These are phyloP conservation scores for Xerocomellus amylosporus DNA, from an alignment of 768 basidiomycete genomes.

Conservation along the genomic window DNA sequence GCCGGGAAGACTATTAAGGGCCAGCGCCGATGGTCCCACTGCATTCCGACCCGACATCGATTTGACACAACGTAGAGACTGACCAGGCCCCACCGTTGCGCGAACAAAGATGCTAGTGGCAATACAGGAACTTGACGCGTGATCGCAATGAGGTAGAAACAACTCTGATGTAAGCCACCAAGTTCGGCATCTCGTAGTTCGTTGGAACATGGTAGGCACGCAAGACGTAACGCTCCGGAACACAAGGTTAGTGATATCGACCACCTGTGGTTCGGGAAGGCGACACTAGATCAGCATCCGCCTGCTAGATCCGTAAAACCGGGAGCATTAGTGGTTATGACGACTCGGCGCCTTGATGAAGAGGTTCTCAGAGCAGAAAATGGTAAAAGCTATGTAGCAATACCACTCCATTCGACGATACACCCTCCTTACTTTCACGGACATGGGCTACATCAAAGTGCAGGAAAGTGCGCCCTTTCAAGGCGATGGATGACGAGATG, in stretches of 20 bases:
- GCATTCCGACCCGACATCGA: not conserved
- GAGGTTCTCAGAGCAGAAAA: too few relatives aligned
- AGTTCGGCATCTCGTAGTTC: too few relatives aligned
- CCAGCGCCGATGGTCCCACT: not conserved
- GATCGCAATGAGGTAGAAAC: not conserved
- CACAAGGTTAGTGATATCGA: not conserved
- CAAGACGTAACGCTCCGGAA: not conserved
- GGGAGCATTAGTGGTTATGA: not conserved
- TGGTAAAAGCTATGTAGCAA: too few relatives aligned
- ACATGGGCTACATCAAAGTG: constrained; percentile 41
- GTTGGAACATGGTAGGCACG: not conserved
- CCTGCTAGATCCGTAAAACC: not conserved
- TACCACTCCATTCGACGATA: constrained; percentile 4
- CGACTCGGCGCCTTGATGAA: not conserved
- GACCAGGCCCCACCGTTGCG: not conserved
- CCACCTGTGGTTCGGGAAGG: not conserved
- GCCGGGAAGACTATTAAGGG: not conserved
- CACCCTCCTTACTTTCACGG: constrained; percentile 28
- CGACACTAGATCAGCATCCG: not conserved
- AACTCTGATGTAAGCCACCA: not conserved
- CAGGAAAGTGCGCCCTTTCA: constrained; percentile 29
- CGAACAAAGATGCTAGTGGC: too few relatives aligned
- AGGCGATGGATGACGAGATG: constrained; percentile 21
- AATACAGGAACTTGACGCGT: not conserved
- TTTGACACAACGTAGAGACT: not conserved